Conservation (phyloP, 805 yeast genomes). For the Candida easanensis region DNA sequence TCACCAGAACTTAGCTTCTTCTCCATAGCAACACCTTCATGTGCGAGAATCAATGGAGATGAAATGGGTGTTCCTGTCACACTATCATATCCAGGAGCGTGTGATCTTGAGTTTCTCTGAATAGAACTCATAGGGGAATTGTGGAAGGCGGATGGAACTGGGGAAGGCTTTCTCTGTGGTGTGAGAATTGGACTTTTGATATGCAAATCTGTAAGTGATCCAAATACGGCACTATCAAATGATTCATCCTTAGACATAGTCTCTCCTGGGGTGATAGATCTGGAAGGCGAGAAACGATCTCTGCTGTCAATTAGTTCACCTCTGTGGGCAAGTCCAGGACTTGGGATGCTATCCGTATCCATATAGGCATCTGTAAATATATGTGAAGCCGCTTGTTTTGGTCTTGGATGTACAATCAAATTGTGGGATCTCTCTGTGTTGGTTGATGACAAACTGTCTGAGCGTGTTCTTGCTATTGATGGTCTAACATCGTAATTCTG, state of each 20-base stretch:
- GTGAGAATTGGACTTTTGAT: conserved; percentile 30
- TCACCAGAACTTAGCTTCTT: conserved; percentile 25
- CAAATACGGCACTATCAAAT: conserved; percentile 15
- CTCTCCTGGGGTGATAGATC: conserved; percentile 48
- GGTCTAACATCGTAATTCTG: conserved; percentile 22
- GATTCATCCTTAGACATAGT: conserved; percentile 13
- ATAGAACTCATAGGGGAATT: conserved; percentile 59
- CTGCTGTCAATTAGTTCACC: conserved; percentile 13
- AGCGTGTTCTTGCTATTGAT: conserved; percentile 1
- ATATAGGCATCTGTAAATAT: conserved; percentile 42
- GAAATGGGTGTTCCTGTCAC: conserved; percentile 44
- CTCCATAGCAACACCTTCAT: conserved; percentile 36
- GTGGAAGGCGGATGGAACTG: conserved; percentile 20
- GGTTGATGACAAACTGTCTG: conserved; percentile 9
- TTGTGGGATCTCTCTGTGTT: conserved; percentile 4
- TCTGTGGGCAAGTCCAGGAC: conserved; percentile 14
- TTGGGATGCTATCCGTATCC: conserved; percentile 40
- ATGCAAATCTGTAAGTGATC: conserved; percentile 25
- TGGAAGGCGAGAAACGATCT: conserved; percentile 27
- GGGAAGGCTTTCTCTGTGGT: conserved; percentile 30
- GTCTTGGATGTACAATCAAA: conserved; percentile 24
- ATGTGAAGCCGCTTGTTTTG: conserved; percentile 23
- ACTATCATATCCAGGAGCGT: conserved; percentile 20
- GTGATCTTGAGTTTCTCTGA: conserved; percentile 44
- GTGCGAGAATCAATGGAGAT: conserved; percentile 54